These are phyloP conservation scores for Malus hybrid DNA, from an alignment of 331 rosid species.

Conservation along the genomic window DNA sequence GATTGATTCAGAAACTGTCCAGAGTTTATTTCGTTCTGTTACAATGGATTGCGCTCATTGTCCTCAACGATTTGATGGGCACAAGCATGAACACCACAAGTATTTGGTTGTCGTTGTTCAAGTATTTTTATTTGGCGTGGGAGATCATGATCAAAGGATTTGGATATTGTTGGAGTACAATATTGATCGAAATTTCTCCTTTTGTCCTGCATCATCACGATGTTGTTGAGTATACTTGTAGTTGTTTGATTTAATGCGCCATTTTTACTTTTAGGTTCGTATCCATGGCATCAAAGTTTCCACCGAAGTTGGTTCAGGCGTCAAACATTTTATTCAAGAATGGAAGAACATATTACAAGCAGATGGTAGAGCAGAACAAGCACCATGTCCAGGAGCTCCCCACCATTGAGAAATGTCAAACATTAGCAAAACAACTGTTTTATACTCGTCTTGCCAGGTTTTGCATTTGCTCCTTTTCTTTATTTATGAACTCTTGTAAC, in stretches of 20 bases:
- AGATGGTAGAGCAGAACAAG: constrained; percentile 70
- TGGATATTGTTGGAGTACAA: too few species aligned
- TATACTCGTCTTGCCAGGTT: constrained; percentile 91
- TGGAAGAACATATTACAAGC: constrained; percentile 58
- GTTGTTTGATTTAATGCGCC: neutral
- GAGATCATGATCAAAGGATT: neutral
- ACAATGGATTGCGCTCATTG: neutral
- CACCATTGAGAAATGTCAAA: constrained; percentile 67
- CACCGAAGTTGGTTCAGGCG: constrained; percentile 55
- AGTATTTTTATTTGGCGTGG: neutral
- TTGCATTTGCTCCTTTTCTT: neutral
- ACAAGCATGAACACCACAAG: neutral
- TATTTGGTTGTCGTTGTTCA: neutral
- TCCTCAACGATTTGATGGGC: neutral
- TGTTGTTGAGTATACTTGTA: neutral
- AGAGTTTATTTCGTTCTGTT: neutral
- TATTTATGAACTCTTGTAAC: neutral
- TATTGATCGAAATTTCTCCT: neutral
- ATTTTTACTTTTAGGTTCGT: neutral
- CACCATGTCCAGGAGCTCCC: constrained; percentile 73
- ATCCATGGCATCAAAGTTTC: constrained; percentile 68
- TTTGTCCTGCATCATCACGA: neutral
- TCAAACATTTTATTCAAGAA: constrained; percentile 43
- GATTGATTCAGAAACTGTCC: neutral
- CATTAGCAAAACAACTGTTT: constrained; percentile 56